Conservation (phyloP, 2,329 filamentous ascomycete species). For the Trichophyton benhamiae region DNA sequence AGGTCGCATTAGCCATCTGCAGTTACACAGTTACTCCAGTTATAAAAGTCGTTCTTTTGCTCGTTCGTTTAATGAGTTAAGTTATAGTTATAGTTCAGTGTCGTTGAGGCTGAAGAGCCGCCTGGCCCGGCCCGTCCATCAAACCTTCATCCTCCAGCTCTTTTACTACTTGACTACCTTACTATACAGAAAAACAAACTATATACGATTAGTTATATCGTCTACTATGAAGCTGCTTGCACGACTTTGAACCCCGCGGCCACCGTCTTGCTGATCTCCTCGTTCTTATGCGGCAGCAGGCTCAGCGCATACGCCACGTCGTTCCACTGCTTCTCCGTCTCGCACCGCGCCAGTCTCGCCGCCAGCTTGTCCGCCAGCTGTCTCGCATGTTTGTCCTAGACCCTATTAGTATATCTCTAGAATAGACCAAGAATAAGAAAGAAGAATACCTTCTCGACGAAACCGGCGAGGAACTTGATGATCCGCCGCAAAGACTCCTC, state of each 20-base stretch:
- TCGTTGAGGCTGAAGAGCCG: no score
- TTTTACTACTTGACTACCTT: no score
- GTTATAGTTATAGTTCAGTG: no score
- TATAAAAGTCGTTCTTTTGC: no score
- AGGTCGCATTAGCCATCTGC: not conserved
- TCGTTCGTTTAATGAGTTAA: no score
- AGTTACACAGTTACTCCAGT: no score
- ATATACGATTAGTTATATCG: no score
- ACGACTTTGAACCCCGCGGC: slow-evolving; percentile 47
- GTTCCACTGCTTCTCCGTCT: slow-evolving; percentile 92
- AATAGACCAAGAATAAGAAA: no score
- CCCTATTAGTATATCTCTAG: no score
- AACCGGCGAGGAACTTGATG: slow-evolving; percentile 83
- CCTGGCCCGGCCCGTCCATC: no score
- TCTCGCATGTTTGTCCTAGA: slow-evolving; percentile 87
- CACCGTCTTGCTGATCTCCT: slow-evolving; percentile 34
- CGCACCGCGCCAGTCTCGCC: slow-evolving; percentile 69
- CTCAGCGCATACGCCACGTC: slow-evolving; percentile 90
- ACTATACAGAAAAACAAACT: not conserved
- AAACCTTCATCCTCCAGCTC: no score
- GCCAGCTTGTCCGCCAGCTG: slow-evolving; percentile 89
- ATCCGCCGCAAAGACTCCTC: slow-evolving; percentile 80
- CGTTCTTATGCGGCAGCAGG: slow-evolving; percentile 60
- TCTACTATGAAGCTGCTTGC: slow-evolving; percentile 29
- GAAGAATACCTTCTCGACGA: slow-evolving; percentile 77